Conservation (phyloP, 83 land plant species). For the Thuja plicata region DNA sequence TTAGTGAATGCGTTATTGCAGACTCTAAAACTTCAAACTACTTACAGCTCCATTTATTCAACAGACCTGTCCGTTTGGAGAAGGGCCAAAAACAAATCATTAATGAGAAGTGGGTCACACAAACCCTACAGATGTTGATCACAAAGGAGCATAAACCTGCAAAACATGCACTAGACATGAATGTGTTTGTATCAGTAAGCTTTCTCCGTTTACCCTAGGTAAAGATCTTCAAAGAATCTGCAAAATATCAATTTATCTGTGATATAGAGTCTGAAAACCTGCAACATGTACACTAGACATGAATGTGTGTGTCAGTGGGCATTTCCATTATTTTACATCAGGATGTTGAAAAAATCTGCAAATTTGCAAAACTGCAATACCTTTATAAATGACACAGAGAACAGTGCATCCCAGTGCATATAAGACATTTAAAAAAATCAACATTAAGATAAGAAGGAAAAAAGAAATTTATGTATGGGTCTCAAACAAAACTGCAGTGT, state of each 20-base stretch:
- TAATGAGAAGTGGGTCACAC: conserved; percentile 1
- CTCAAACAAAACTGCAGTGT: conserved; percentile 1
- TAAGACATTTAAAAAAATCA: neutral
- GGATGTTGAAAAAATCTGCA: neutral
- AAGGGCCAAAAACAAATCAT: conserved; percentile 8
- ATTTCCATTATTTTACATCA: neutral
- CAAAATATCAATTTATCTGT: neutral
- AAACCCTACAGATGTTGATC: neutral
- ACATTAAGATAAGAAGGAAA: neutral
- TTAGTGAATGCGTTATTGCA: neutral
- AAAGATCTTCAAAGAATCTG: neutral
- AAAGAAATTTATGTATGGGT: conserved; percentile 5
- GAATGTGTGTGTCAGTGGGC: neutral
- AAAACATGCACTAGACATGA: neutral
- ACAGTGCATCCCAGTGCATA: neutral
- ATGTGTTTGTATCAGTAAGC: neutral
- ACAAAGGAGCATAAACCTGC: neutral
- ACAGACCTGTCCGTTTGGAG: conserved; percentile 9
- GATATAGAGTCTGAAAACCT: neutral
- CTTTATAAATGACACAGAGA: neutral
- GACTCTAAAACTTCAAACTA: conserved; percentile 7
- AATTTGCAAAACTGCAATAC: neutral
- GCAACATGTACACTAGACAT: neutral
- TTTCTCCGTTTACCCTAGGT: neutral
- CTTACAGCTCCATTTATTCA: conserved; percentile 10